Base-by-base conservation (phyloP, 2,329 filamentous ascomycete genomes). In the Knufia petricola region DNA sequence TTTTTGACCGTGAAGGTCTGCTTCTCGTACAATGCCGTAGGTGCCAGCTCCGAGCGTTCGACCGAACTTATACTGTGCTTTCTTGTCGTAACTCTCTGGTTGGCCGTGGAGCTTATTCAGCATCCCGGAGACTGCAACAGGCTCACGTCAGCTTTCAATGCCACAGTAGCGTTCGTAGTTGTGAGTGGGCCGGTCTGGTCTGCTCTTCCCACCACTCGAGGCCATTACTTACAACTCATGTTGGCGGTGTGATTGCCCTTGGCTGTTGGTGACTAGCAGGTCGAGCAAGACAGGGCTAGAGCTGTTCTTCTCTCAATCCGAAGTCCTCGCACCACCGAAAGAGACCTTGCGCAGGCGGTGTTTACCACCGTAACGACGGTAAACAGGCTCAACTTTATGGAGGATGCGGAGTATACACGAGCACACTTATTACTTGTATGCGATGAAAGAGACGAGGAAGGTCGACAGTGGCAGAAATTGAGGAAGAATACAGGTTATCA, bases 41-140 rank as follows among this genome's bases (percentile, higher is more conserved):
- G 92, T 98, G 60, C 92, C 92, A 53, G 92, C 92, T 63, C 92
- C 92, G 51, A 98, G 79, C 20, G 90, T 96, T 66, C 84, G 82
- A 61, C 92, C 92, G 68, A 98, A 95, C 59, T 77, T 82, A 69
- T 98, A 98, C 67, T 84, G 86, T 63, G 72, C 94, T 87, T 98
- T 98, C 72, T 94, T 95, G 66, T 96, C 92, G 74, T 98, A 98
- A 73, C 87, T 95, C 60, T 94, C 88, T 59, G 90, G 90, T 73
- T 96, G 90, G 68, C 89, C 88, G 63, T 94, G 87, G 63, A 95
- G 84, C 78, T 90, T 88, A 73, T 90, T 94, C 62, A 95, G 77
- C 87, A 95, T 94, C 64, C 78, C 84, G 59, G 84, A 74, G 72
- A 94, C 88, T 94, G 60, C 36, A 44, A 21, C 38, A 38, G 17